phyloP scores from a whole-genome alignment of 495 filamentous ascomycete species.

The Astrocystis sublimbata region DNA sequence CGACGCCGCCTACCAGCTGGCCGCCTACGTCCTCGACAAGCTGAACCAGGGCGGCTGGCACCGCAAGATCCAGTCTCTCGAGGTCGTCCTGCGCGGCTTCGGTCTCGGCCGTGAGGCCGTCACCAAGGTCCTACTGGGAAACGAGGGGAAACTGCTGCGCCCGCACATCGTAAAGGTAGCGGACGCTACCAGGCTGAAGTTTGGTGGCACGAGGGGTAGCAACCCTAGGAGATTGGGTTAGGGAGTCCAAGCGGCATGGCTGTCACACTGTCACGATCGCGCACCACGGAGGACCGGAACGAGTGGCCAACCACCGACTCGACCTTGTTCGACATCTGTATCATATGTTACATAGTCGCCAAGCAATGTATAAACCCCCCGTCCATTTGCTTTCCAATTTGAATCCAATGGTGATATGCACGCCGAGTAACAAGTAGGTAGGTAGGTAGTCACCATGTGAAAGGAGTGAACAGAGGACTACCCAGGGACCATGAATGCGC shows the following conservation, averaged over 20 bases:
- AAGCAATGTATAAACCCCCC: constrained; percentile 22
- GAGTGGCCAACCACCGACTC: neutral
- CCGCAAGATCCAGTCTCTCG: constrained; percentile 62
- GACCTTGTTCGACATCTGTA: constrained; percentile 21
- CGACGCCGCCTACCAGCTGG: constrained; percentile 92
- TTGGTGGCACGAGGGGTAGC: constrained; percentile 87
- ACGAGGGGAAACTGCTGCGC: constrained; percentile 73
- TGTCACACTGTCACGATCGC: constrained; percentile 11
- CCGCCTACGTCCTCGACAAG: constrained; percentile 71
- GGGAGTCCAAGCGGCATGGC: too few species aligned
- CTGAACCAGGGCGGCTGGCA: constrained; percentile 72
- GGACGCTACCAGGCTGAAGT: constrained; percentile 87
- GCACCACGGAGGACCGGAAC: neutral
- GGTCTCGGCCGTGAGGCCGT: constrained; percentile 84
- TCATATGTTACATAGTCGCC: constrained; percentile 23
- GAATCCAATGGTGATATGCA: neutral
- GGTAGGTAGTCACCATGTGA: too few species aligned
- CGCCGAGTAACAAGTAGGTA: neutral
- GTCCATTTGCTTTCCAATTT: constrained; percentile 16
- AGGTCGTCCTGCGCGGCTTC: constrained; percentile 81
- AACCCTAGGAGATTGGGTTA: constrained; percentile 81
- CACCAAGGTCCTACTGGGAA: constrained; percentile 81
- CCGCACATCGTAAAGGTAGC: constrained; percentile 70
- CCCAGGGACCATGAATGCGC: too few species aligned
- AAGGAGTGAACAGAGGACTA: neutral